Evolutionary conservation across 495 filamentous ascomycete genomes (phyloP), one percentile per base, ranked within the genome.

Genomic region (Podospora pseudopauciseta): DNA sequence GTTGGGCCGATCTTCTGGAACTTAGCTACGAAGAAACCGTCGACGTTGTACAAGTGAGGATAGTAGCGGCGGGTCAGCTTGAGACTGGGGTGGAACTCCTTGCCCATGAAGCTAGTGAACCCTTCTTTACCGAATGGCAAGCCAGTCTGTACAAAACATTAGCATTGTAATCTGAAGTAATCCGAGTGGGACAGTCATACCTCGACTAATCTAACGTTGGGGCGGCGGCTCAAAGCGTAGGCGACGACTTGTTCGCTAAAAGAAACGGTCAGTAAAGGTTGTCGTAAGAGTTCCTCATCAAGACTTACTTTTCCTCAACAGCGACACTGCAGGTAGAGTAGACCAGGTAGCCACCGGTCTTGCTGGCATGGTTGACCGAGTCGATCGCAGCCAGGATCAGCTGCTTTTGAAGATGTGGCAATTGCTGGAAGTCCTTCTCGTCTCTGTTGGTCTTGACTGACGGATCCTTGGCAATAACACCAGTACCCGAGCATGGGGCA

Each of bases 21-120:
- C 80, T 98, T 99, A 74, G 92, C 90, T 66, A 98, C 95, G 77
- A 96, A 99, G 88, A 99, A 99, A 65, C 95, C 95, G 71, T 99
- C 95, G 28, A 99, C 91, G 81, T 99, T 99, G 83, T 94, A 94
- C 57, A 91, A 85, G 72, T 98, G 94, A 0, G 94, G 94, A 79
- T 97, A 98, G 80, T 92, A 99, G 64, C 96, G 85, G 63, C 92
- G 85, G 18, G 94, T 94, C 72, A 93, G 80, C 72, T 91, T 91
- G 85, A 99, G 89, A 76, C 87, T 90, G 5, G 88, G 84, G 73
- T 92, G 89, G 80, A 99, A 99, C 62, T 85, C 87, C 85, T 97
- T 97, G 75, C 92, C 90, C 85, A 90, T 90, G 79, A 89, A 96
- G 68, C 82, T 88, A 9, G 87, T 91, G 82, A 97, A 97, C 32